Evolutionary conservation across 768 basidiomycete genomes (phyloP), one percentile per base, ranked within the genome.

Genomic region (Rhizopogon roseolus): DNA sequence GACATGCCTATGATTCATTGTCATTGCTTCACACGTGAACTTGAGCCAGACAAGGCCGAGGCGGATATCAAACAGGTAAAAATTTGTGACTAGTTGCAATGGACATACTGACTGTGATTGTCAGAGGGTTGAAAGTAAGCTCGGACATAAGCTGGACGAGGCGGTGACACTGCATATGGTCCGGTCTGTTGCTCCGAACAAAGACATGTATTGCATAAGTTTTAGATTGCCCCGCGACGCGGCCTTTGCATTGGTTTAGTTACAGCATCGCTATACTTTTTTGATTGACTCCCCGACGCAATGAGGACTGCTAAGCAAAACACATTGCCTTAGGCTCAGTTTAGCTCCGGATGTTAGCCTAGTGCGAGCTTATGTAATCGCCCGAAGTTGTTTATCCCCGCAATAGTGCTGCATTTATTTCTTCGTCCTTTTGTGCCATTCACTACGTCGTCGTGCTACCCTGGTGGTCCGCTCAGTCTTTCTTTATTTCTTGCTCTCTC

Each of bases 201-300:
- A 99, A 72, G 88, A 93, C 63, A 98, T 98, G 96, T 98, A 95
- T 69, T 95, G 96, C 69, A 81, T 99, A 52, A 88, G 88, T 68
- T 98, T 99, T 77, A 69, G 82, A 58, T 74, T 91, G 8, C 85
- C 86, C 17, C 66, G 65, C 42, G 68, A 63, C 37, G 74, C 75
- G 8, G 79, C 77, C 5, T 73, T 67, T 49, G 65, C 49, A 16
- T 45, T 51, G 22, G 22, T 22, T 63, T 50, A 64, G 54, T 38
- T 38, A 50, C 41, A 27, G 49, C 42, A 29, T 44, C 19, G 50
- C n/a, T 19, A 10, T 6, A 29, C 43, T 28, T 46, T 46, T 25
- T 50, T 49, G 42, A 28, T 51, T 51, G 43, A 49, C 25, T 41
- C 14, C 49, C 14, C 25, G 19, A 49, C 10, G 50, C 43, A 10